phyloP scores from a whole-genome alignment of 768 basidiomycete species.

The Leccinum imitatum region DNA sequence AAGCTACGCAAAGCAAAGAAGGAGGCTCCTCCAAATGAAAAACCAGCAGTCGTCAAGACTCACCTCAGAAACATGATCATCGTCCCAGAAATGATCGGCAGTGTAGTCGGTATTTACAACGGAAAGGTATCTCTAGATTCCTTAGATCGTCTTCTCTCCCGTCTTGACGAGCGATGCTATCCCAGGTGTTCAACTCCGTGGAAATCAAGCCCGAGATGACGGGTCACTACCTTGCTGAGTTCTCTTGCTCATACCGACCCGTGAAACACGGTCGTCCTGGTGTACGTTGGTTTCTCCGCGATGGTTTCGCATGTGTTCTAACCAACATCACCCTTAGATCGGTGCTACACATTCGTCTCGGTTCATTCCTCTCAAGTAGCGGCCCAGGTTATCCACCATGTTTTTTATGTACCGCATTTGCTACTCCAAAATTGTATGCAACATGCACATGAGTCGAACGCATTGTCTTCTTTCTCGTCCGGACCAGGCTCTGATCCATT shows the following conservation, averaged over 20 bases:
- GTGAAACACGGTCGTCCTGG: constrained; percentile 99
- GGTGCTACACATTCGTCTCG: constrained; percentile 91
- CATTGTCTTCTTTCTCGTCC: constrained; percentile 4
- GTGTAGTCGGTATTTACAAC: constrained; percentile 97
- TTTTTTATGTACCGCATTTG: constrained; percentile 23
- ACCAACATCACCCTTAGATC: constrained; percentile 47
- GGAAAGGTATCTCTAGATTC: constrained; percentile 65
- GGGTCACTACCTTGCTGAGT: constrained; percentile 98
- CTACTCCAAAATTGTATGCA: constrained; percentile 39
- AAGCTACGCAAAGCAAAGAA: constrained; percentile 99
- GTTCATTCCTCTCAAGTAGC: constrained; percentile 97
- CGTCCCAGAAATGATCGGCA: constrained; percentile 99
- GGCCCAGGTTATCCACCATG: constrained; percentile 23
- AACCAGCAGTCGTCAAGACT: constrained; percentile 98
- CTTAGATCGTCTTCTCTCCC: neutral
- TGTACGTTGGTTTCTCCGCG: constrained; percentile 56
- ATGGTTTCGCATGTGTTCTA: constrained; percentile 3
- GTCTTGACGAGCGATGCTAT: constrained; percentile 2
- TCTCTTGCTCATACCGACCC: constrained; percentile 95
- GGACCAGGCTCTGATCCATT: constrained; percentile 25
- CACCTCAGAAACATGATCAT: constrained; percentile 99
- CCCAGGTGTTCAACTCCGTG: constrained; percentile 87
- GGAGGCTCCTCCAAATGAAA: constrained; percentile 98
- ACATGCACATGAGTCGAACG: constrained; percentile 28
- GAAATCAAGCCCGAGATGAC: constrained; percentile 99